A percentile compares a stretch with the other conserved stretches of the same genome.
Conservation (phyloP, 2,329 filamentous ascomycete genomes). For the Botryotinia globosa region DNA sequence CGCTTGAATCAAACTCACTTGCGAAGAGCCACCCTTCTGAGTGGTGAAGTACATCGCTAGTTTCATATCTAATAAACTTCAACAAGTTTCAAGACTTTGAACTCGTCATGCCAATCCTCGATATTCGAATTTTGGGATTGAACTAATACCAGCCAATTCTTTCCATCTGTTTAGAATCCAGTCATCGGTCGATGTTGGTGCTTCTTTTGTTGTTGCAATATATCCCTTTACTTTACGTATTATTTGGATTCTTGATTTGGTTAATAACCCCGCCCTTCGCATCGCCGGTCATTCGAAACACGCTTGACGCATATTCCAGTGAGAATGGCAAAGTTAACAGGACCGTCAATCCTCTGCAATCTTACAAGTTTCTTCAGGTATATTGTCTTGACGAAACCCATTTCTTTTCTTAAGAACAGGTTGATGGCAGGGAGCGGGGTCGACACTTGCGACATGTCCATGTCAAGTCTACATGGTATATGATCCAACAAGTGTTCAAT, state of each 20-base stretch:
- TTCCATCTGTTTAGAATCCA: background rate
- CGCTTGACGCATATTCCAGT: background rate
- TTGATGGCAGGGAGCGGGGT: background rate
- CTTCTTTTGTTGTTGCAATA: background rate
- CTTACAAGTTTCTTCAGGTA: no score
- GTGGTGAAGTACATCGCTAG: background rate
- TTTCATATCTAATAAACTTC: background rate
- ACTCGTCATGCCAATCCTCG: background rate
- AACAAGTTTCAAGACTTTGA: background rate
- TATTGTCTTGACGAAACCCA: background rate
- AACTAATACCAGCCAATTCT: background rate
- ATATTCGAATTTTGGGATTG: background rate
- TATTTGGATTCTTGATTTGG: no score
- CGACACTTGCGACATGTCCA: background rate
- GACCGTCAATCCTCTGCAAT: background rate
- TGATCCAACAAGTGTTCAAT: background rate
- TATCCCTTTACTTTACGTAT: background rate
- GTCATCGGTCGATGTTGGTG: background rate
- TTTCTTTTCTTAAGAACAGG: no score
- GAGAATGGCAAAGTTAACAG: background rate
- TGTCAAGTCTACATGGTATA: background rate
- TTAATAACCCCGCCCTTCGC: background rate
- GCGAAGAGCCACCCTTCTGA: background rate
- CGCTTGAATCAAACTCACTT: background rate
- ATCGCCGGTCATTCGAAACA: background rate